Conservation (phyloP, 164 flowering plant genomes). For the Chimonanthus salicifolius region DNA sequence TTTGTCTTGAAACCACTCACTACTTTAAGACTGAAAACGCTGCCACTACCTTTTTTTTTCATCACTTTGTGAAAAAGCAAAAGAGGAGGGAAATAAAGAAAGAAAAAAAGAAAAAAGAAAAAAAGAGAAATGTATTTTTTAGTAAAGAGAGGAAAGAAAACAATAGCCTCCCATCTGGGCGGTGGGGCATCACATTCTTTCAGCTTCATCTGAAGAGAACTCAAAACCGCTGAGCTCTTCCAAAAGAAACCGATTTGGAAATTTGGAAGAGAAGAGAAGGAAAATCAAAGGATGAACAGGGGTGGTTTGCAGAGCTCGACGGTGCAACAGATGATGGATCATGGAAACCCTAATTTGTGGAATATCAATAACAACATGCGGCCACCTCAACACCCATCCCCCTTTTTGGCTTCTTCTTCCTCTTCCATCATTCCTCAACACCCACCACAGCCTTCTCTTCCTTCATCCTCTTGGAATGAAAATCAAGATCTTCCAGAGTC, state of each 20-base stretch:
- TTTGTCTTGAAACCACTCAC: constrained; percentile 14
- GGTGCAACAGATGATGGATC: constrained; percentile 59
- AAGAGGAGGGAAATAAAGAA: constrained; percentile 9
- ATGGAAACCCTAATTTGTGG: constrained; percentile 76
- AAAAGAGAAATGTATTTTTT: constrained; percentile 10
- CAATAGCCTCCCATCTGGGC: constrained; percentile 32
- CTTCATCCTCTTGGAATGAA: constrained; percentile 32
- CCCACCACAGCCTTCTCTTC: constrained; percentile 24
- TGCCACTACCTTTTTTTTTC: constrained; percentile 48
- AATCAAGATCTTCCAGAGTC: constrained; percentile 59
- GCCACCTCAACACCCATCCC: constrained; percentile 28
- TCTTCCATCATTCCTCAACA: constrained; percentile 24
- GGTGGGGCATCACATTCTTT: constrained; percentile 21
- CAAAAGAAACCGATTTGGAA: constrained; percentile 9
- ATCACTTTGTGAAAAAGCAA: constrained; percentile 67
- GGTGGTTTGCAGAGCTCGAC: constrained; percentile 40
- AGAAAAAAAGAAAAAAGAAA: constrained; percentile 3
- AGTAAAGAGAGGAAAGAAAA: constrained; percentile 16
- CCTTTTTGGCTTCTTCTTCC: constrained; percentile 24
- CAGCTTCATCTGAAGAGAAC: constrained; percentile 24
- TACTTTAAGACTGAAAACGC: constrained; percentile 29
- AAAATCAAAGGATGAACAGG: constrained; percentile 35
- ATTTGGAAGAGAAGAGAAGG: constrained; percentile 10
- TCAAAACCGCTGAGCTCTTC: background rate
- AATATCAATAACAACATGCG: constrained; percentile 37